Conservation (phyloP, 179 eudicot species). For the Silene vulgaris region DNA sequence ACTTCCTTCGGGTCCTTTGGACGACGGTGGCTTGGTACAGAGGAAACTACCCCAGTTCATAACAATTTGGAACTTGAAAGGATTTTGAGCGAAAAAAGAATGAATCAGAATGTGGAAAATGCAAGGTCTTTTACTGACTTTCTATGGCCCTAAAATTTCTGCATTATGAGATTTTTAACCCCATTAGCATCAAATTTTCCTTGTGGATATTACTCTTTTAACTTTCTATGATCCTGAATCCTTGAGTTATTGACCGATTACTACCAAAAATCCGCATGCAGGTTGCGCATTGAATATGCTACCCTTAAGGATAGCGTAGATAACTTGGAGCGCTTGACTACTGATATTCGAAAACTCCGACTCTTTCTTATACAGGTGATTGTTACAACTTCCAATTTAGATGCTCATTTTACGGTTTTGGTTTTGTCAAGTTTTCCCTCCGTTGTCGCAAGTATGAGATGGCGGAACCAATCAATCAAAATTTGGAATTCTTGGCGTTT, state of each 20-base stretch:
- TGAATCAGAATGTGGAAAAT: slow-evolving; percentile 44
- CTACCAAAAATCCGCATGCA: slow-evolving; percentile 19
- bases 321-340: slow-evolving; percentile 74
- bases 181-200: neutral
- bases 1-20: slow-evolving; percentile 31
- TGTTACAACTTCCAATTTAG: slow-evolving; percentile 11
- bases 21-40: slow-evolving; percentile 52
- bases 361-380: slow-evolving; percentile 68
- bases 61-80: slow-evolving; percentile 38
- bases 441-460: too few relatives aligned
- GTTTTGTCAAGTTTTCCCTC: too few relatives aligned
- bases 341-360: slow-evolving; percentile 61
- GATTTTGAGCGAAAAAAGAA: slow-evolving; percentile 27
- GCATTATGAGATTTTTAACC: neutral
- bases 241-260: neutral
- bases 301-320: slow-evolving; percentile 77
- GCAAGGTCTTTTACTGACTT: slow-evolving; percentile 51
- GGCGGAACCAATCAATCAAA: too few relatives aligned
- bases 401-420: neutral
- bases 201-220: neutral
- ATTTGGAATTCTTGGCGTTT: too few relatives aligned
- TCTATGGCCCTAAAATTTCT: neutral
- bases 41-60: slow-evolving; percentile 35
- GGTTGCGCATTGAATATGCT: slow-evolving; percentile 64
- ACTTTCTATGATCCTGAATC: neutral